A percentile compares a stretch with the other conserved stretches of the same genome.
These are phyloP conservation scores for Ziziphus jujuba DNA, from an alignment of 306 rosid species.

Conservation along the genomic window DNA sequence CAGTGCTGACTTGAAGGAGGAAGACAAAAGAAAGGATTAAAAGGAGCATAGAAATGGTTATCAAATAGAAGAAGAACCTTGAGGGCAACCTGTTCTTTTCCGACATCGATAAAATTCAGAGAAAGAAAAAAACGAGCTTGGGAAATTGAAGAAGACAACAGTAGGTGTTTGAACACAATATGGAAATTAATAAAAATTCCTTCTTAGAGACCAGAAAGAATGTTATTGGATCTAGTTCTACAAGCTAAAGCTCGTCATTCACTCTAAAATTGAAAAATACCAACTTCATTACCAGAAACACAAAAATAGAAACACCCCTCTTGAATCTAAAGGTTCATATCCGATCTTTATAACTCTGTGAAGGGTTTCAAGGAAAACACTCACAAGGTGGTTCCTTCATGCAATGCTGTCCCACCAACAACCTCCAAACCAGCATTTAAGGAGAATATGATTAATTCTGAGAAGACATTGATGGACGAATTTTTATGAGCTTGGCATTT, in stretches of 20 bases:
- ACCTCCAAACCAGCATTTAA: slow-evolving; percentile 1
- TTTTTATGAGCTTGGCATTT: not conserved
- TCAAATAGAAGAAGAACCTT: slow-evolving; percentile 59
- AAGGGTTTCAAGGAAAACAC: slow-evolving; percentile 23
- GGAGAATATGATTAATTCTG: slow-evolving; percentile 1
- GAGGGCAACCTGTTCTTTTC: slow-evolving; percentile 69
- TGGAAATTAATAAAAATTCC: not conserved
- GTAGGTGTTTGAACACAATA: not conserved
- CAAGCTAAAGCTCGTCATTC: not conserved
- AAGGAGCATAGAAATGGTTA: slow-evolving; percentile 65
- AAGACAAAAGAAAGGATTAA: slow-evolving; percentile 67
- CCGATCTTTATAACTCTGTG: slow-evolving; percentile 24
- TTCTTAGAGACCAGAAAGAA: not conserved
- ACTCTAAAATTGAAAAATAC: slow-evolving; percentile 12
- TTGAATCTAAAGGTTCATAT: slow-evolving; percentile 9
- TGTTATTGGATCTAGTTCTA: not conserved
- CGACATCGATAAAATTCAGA: slow-evolving; percentile 51
- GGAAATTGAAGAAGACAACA: slow-evolving; percentile 21
- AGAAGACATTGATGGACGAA: slow-evolving; percentile 6
- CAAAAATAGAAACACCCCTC: not conserved
- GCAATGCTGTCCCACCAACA: not conserved
- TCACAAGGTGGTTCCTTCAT: slow-evolving; percentile 10
- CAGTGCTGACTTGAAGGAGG: slow-evolving; percentile 65
- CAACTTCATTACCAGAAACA: slow-evolving; percentile 16
- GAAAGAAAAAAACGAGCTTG: slow-evolving; percentile 12